phyloP scores from a whole-genome alignment of 164 flowering plant genomes.

The Umbilicus rupestris region DNA sequence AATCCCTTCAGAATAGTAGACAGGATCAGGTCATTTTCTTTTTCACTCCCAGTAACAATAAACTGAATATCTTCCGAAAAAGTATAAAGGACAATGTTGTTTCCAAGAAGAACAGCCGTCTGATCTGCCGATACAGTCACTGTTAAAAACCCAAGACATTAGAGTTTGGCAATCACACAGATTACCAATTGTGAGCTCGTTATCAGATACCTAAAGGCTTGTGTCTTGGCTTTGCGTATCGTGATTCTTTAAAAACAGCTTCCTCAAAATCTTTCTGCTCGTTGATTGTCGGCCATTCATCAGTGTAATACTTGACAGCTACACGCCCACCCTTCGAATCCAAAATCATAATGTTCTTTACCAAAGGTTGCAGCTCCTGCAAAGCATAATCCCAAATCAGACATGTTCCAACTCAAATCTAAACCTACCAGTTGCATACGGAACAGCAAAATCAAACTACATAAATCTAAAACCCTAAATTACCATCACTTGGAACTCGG shows the following conservation, averaged over 20 bases:
- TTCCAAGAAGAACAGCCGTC: slow-evolving; percentile 37
- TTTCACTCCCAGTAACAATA: slow-evolving; percentile 45
- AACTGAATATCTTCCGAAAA: slow-evolving; percentile 42
- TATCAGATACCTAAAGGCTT: slow-evolving; percentile 44
- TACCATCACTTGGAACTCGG: not conserved
- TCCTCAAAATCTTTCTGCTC: slow-evolving; percentile 46
- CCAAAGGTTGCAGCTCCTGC: slow-evolving; percentile 40
- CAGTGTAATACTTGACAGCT: slow-evolving; percentile 49
- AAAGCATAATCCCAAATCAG: not conserved
- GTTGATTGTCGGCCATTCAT: slow-evolving; percentile 50
- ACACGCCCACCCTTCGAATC: slow-evolving; percentile 64
- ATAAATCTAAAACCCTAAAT: not conserved
- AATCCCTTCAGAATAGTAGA: slow-evolving; percentile 55
- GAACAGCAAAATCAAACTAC: not conserved
- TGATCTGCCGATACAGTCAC: slow-evolving; percentile 26
- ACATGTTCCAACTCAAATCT: not conserved
- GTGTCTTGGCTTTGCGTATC: slow-evolving; percentile 23
- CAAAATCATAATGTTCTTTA: slow-evolving; percentile 53
- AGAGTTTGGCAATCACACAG: not conserved
- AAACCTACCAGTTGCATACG: not conserved
- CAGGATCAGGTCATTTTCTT: slow-evolving; percentile 43
- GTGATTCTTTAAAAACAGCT: slow-evolving; percentile 39
- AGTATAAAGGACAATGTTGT: slow-evolving; percentile 34
- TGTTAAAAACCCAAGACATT: not conserved
- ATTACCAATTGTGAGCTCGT: slow-evolving; percentile 32